Conservation (phyloP, 1,284 basidiomycete genomes). For the Vanrija sp. region DNA sequence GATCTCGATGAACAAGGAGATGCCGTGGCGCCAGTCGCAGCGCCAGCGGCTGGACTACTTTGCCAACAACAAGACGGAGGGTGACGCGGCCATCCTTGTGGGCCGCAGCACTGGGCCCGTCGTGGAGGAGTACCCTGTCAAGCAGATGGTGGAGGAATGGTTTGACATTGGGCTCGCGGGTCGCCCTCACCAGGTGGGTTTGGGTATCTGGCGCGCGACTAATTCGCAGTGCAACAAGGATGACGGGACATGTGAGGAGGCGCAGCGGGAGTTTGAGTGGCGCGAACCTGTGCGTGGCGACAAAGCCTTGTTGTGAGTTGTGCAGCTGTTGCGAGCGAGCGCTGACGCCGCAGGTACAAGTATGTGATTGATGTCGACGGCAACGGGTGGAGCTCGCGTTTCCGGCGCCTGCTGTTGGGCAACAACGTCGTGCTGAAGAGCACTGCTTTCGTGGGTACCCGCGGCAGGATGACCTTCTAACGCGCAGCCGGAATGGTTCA, state of each 20-base stretch:
- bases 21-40: conserved; percentile 46
- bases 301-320: conserved; percentile 22
- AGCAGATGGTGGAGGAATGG: conserved; percentile 30
- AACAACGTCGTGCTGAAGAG: conserved; percentile 44
- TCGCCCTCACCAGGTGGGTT: conserved; percentile 16
- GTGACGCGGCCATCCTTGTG: conserved; percentile 16
- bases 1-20: conserved; percentile 39
- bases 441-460: conserved; percentile 35
- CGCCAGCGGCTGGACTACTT: conserved; percentile 48
- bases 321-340: not conserved
- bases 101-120: conserved; percentile 11
- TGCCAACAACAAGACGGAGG: conserved; percentile 26
- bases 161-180: conserved; percentile 40
- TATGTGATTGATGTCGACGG: conserved; percentile 52
- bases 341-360: conserved; percentile 39
- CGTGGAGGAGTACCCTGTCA: conserved; percentile 17
- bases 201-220: conserved; percentile 9
- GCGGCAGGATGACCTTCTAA: not conserved
- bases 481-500: conserved; percentile 33
- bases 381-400: conserved; percentile 50
- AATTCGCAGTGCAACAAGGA: conserved; percentile 39
- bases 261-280: conserved; percentile 40
- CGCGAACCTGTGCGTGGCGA: conserved; percentile 28
- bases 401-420: conserved; percentile 39
- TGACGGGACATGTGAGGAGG: conserved; percentile 46